Base-by-base conservation (phyloP, 805 yeast species). In the Jamesozyma jinghongensis region DNA sequence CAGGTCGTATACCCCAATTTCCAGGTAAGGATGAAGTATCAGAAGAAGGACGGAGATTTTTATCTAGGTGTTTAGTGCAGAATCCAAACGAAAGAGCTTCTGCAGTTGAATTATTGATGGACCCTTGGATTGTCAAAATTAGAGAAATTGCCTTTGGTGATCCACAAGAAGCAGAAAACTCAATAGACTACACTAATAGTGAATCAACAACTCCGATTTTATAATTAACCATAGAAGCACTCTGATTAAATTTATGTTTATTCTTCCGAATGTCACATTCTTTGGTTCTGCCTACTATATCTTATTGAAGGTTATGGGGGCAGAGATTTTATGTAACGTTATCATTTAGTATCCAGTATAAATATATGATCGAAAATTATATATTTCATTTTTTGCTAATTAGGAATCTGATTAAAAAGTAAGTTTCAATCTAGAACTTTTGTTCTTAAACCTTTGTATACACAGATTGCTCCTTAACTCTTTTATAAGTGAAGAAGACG, bases 1-100 rank as follows among this genome's bases (percentile, higher is more conserved):
- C 95, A 2, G 96, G 96, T 1, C 92, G 85, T 55, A 70, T 77
- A 44, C 98, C 98, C 0, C 86, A 75, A 52, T 68, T 90, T 38
- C 99, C 98, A 4, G 60, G 76, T 1, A 63, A 70, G 2, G 92
- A 83, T 46, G 95, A 87, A 61, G 67, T 92, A 41, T 79, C 92
- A 49, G 73, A 70, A n/a, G 75, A 70, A 14, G 97, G 98, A n/a
- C 71, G 69, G 38, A 68, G 68, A 17, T 88, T 92, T 59, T 63
- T 92, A 49, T 68, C 76, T 14, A 73, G 80, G 47, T 85, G 97
- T 61, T 69, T 92, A 48, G 84, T 82, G 44, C 84, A 81, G 43
- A 87, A 87, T 57, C 95, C 97, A 1, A 70, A 69, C 35, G 75
- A 75, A 59, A 74, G 98, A 48, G 79, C 85, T 2, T 71, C 84